These are phyloP conservation scores for Clonostachys rosea DNA, from an alignment of 2,329 filamentous ascomycete species.

Conservation along the genomic window DNA sequence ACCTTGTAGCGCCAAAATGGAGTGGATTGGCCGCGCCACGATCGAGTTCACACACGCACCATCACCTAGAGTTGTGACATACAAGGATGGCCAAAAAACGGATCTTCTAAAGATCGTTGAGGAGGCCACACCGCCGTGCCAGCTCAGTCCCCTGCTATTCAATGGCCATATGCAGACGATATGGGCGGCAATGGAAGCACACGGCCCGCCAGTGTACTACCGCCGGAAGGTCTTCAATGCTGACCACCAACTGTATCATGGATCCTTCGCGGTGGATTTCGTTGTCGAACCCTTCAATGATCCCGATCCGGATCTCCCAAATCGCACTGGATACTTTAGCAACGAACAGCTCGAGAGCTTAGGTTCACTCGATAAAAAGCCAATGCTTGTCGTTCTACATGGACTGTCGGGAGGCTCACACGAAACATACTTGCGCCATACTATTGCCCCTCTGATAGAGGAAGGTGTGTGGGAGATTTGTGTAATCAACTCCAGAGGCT, in stretches of 20 bases:
- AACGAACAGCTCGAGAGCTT: slow-evolving; percentile 63
- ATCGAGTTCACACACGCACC: slow-evolving; percentile 61
- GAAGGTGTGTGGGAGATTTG: slow-evolving; percentile 80
- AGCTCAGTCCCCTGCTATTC: slow-evolving; percentile 87
- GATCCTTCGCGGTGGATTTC: slow-evolving; percentile 89
- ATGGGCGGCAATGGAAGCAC: slow-evolving; percentile 73
- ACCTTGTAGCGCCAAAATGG: slow-evolving; percentile 33
- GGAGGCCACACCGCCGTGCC: slow-evolving; percentile 74
- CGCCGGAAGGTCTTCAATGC: slow-evolving; percentile 45
- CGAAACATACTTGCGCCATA: slow-evolving; percentile 83
- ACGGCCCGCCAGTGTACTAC: slow-evolving; percentile 76
- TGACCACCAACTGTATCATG: slow-evolving; percentile 53
- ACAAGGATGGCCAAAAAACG: slow-evolving; percentile 56
- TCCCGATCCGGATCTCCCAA: slow-evolving; percentile 59
- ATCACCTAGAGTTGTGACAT: slow-evolving; percentile 49
- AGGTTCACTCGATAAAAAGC: slow-evolving; percentile 67
- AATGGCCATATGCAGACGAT: slow-evolving; percentile 91
- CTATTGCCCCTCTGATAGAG: slow-evolving; percentile 69
- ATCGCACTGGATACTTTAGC: slow-evolving; percentile 72
- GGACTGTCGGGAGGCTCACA: slow-evolving; percentile 88
- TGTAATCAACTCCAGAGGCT: slow-evolving; percentile 91
- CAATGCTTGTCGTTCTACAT: slow-evolving; percentile 86
- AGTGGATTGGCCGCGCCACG: slow-evolving; percentile 64
- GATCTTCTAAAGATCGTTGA: slow-evolving; percentile 68
- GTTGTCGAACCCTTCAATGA: slow-evolving; percentile 54